Evolutionary conservation across 2,329 filamentous ascomycete species (phyloP).

Genomic region (Teratosphaeria zuluensis): DNA sequence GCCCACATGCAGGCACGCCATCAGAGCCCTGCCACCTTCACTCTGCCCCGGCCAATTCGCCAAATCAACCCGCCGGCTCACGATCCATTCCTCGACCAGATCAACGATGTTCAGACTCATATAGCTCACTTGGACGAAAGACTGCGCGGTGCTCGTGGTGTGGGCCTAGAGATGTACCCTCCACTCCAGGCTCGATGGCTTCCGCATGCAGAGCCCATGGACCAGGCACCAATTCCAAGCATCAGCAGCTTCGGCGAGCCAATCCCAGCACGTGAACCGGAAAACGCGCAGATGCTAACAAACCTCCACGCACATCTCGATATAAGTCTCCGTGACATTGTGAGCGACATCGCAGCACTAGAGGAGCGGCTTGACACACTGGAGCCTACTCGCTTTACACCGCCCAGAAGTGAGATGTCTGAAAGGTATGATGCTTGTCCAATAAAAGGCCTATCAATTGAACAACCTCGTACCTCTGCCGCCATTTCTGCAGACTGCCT

Average conservation of each 20-base stretch:
- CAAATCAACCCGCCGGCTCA: background rate
- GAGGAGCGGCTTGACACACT: slow-evolving; percentile 13
- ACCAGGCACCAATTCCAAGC: background rate
- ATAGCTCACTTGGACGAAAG: background rate
- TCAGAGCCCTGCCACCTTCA: background rate
- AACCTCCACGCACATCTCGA: background rate
- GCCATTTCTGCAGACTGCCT: background rate
- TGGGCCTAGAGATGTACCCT: background rate
- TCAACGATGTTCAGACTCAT: slow-evolving; percentile 5
- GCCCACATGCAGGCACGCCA: slow-evolving; percentile 10
- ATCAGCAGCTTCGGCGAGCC: background rate
- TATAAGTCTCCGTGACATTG: background rate
- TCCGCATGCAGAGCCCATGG: background rate
- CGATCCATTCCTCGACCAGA: slow-evolving; percentile 3
- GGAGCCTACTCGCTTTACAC: slow-evolving; percentile 11
- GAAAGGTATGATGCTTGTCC: background rate
- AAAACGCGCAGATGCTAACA: background rate
- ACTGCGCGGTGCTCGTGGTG: background rate
- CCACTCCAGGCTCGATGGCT: background rate
- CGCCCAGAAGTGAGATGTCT: slow-evolving; percentile 7
- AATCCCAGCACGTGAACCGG: background rate
- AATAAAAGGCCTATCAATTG: background rate
- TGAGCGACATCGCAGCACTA: background rate
- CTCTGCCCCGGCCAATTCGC: background rate
- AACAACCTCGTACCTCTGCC: background rate